Evolutionary conservation across 2,329 filamentous ascomycete species (phyloP).

Genomic region (Ambrosiella xylebori): DNA sequence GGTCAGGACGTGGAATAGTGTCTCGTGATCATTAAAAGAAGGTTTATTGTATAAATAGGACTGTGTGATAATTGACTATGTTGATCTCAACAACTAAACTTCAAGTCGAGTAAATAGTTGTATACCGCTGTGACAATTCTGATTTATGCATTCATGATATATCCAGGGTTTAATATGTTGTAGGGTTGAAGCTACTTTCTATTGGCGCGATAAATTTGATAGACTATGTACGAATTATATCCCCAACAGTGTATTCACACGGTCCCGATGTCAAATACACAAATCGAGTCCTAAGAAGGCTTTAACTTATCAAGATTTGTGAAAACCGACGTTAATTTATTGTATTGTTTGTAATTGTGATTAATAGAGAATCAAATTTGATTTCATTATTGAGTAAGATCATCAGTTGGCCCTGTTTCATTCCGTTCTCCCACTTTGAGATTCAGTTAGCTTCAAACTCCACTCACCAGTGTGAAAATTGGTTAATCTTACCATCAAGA

Average conservation of each 20-base stretch:
- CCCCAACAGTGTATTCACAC: background rate
- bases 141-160: background rate
- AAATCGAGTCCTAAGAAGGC: background rate
- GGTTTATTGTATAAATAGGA: background rate
- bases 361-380: conserved; percentile 17
- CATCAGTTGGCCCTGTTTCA: conserved; percentile 30
- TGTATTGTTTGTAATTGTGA: background rate
- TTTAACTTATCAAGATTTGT: background rate
- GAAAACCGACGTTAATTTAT: background rate
- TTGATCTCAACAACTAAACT: too few relatives aligned
- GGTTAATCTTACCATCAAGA: conserved; percentile 44
- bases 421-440: conserved; percentile 39
- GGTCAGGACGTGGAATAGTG: background rate
- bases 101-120: too few relatives aligned
- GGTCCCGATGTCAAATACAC: background rate
- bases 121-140: too few relatives aligned
- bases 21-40: background rate
- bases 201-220: conserved; percentile 6
- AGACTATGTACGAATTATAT: background rate
- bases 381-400: conserved; percentile 14
- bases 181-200: background rate
- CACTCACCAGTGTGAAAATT: background rate
- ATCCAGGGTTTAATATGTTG: conserved; percentile 3
- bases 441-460: conserved; percentile 16
- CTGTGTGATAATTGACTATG: background rate